Conservation (phyloP, 2,329 filamentous ascomycete genomes). For the Alternaria novae-zelandiae region DNA sequence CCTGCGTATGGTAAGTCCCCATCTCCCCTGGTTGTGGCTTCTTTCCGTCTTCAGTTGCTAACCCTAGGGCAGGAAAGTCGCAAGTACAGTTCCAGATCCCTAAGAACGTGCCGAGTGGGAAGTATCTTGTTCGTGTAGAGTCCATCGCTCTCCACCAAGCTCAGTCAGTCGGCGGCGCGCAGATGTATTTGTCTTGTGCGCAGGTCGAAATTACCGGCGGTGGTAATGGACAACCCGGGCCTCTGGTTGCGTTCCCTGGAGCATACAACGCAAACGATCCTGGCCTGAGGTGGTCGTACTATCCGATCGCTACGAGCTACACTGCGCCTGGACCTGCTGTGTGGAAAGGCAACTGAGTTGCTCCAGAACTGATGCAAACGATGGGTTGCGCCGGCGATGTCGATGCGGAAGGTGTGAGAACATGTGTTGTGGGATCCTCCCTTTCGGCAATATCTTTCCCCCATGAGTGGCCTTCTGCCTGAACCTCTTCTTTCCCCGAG, state of each 20-base stretch:
- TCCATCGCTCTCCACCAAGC: conserved; percentile 55
- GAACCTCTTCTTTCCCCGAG: not conserved
- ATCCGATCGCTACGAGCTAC: conserved; percentile 36
- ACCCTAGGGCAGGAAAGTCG: conserved; percentile 21
- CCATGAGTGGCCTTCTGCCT: no score
- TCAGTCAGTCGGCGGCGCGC: conserved; percentile 38
- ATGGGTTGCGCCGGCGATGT: not conserved
- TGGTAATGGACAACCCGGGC: conserved; percentile 46
- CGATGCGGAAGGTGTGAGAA: not conserved
- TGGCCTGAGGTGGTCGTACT: conserved; percentile 40
- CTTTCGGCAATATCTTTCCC: not conserved
- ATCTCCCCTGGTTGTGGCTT: not conserved
- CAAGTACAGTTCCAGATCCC: conserved; percentile 48
- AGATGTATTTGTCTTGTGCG: conserved; percentile 56
- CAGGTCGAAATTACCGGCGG: conserved; percentile 53
- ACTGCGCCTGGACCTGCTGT: conserved; percentile 36
- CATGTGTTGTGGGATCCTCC: not conserved
- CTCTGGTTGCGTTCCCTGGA: conserved; percentile 52
- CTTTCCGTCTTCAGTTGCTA: not conserved
- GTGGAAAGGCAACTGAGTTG: conserved; percentile 22
- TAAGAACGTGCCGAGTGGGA: conserved; percentile 47
- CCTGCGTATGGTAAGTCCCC: conserved; percentile 32
- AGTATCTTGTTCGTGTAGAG: conserved; percentile 55
- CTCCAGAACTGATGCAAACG: not conserved
- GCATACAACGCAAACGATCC: conserved; percentile 44